Conservation (phyloP, 2,329 filamentous ascomycete genomes). For the Ceratocystis ficicola region DNA sequence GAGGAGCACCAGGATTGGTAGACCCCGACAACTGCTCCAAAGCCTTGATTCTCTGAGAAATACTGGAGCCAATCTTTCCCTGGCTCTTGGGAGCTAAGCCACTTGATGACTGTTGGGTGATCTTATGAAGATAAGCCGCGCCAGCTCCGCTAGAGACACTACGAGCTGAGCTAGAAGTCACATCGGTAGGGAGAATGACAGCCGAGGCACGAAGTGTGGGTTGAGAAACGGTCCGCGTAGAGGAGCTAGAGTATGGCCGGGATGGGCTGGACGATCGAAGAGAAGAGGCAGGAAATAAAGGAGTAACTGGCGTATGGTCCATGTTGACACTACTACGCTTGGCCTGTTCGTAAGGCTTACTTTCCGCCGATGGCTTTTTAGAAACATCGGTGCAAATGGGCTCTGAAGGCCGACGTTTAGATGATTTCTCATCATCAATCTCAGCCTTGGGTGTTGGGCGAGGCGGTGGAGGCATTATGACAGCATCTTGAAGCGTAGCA, state of each 20-base stretch:
- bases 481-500: slow-evolving; percentile 34
- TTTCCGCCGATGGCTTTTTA: slow-evolving; percentile 30
- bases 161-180: slow-evolving; percentile 36
- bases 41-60: slow-evolving; percentile 85
- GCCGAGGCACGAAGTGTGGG: slow-evolving; percentile 31
- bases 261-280: slow-evolving; percentile 23
- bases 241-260: slow-evolving; percentile 25
- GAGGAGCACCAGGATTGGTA: not conserved
- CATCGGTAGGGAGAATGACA: slow-evolving; percentile 36
- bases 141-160: slow-evolving; percentile 42
- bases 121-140: slow-evolving; percentile 43
- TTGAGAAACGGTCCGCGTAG: slow-evolving; percentile 39
- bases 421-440: slow-evolving; percentile 9
- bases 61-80: slow-evolving; percentile 73
- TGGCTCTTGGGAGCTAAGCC: slow-evolving; percentile 53
- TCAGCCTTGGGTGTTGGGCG: slow-evolving; percentile 20
- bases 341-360: slow-evolving; percentile 69
- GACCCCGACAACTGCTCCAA: slow-evolving; percentile 60
- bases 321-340: slow-evolving; percentile 66
- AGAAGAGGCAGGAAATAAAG: slow-evolving; percentile 39
- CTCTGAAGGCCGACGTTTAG: slow-evolving; percentile 16
- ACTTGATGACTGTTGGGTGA: slow-evolving; percentile 39
- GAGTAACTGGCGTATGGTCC: slow-evolving; percentile 54
- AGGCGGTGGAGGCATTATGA: slow-evolving; percentile 10
- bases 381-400: slow-evolving; percentile 34